These are phyloP conservation scores for Epichloe elymi DNA, from an alignment of 2,329 filamentous ascomycete species.

Conservation along the genomic window DNA sequence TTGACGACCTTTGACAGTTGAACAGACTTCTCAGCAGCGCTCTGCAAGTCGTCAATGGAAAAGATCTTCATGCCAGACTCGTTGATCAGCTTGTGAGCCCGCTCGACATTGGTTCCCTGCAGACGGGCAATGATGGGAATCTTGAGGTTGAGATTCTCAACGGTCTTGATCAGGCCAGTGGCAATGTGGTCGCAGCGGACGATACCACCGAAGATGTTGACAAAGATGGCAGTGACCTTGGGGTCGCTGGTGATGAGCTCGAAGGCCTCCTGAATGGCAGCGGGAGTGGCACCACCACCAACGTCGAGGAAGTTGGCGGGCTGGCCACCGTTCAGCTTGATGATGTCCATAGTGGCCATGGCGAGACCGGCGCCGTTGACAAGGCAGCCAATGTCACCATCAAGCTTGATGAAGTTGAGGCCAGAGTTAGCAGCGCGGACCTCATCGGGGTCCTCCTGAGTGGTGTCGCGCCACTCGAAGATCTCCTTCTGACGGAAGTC, in stretches of 20 bases:
- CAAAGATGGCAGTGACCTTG: conserved; percentile 97
- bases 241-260: conserved; percentile 97
- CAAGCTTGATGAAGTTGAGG: conserved; percentile 99
- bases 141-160: conserved; percentile 86
- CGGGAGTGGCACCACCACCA: conserved; percentile 90
- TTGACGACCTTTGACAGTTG: conserved; percentile 99
- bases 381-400: conserved; percentile 96
- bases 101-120: conserved; percentile 97
- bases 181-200: conserved; percentile 97
- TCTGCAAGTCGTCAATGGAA: conserved; percentile 96
- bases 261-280: conserved; percentile 94
- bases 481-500: conserved; percentile 96
- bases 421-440: conserved; percentile 89
- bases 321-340: conserved; percentile 94
- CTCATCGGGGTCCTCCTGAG: conserved; percentile 94
- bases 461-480: conserved; percentile 85
- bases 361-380: conserved; percentile 98
- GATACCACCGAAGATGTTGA: conserved; percentile 99
- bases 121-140: conserved; percentile 94
- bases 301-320: conserved; percentile 99
- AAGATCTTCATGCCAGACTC: conserved; percentile 99
- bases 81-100: conserved; percentile 85
- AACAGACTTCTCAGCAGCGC: conserved; percentile 91
- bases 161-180: conserved; percentile 88
- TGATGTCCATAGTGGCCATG: conserved; percentile 99